phyloP scores from a whole-genome alignment of 305 asterid species.

The Fraxinus platypoda region DNA sequence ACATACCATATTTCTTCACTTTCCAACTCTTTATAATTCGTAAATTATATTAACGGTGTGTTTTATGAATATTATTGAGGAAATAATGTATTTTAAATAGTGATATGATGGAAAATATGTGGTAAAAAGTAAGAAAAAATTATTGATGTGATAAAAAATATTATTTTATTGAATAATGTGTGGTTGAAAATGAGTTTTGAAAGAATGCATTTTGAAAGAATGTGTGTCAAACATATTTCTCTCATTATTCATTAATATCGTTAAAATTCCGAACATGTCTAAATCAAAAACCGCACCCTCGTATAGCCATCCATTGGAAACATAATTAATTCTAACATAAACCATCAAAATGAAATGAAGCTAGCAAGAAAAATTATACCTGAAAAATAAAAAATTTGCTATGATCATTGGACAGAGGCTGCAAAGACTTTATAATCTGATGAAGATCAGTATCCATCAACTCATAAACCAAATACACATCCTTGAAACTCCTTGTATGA shows the following conservation, averaged over 20 bases:
- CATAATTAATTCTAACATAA: background rate
- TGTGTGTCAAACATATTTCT: too few relatives aligned
- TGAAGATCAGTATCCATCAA: slow-evolving; percentile 54
- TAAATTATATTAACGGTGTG: too few relatives aligned
- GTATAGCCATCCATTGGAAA: background rate
- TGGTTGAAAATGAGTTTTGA: too few relatives aligned
- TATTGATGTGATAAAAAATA: too few relatives aligned
- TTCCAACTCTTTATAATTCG: background rate
- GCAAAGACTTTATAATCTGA: slow-evolving; percentile 47
- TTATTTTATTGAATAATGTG: too few relatives aligned
- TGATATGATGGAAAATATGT: too few relatives aligned
- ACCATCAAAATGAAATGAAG: background rate
- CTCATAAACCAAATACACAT: slow-evolving; percentile 53
- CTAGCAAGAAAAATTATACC: slow-evolving; percentile 23
- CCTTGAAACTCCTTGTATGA: slow-evolving; percentile 41
- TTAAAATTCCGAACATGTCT: background rate
- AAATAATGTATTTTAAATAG: too few relatives aligned
- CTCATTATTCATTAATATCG: background rate
- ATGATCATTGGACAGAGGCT: slow-evolving; percentile 41
- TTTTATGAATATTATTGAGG: too few relatives aligned
- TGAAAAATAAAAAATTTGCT: slow-evolving; percentile 53
- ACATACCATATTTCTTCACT: too few relatives aligned
- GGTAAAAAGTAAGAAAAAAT: too few relatives aligned
- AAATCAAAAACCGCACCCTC: background rate
- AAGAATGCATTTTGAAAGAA: too few relatives aligned